Conservation (phyloP, 768 basidiomycete genomes). For the Harrya chromipes region DNA sequence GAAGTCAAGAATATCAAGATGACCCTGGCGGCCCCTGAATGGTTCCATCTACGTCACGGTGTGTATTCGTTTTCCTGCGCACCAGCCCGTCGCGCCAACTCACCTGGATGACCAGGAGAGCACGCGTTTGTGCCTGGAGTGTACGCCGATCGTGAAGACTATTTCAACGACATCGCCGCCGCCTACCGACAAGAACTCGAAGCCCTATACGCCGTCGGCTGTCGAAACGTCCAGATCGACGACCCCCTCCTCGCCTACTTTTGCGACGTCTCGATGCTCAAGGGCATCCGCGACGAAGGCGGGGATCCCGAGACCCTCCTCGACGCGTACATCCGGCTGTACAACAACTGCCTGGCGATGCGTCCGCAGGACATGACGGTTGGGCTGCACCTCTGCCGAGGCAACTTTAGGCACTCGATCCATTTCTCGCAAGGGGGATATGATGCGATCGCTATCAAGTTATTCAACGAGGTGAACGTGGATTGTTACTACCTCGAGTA, state of each 20-base stretch:
- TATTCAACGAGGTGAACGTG: slow-evolving; percentile 44
- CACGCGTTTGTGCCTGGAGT: slow-evolving; percentile 20
- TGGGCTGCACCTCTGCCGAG: slow-evolving; percentile 45
- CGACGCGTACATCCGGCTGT: slow-evolving; percentile 50
- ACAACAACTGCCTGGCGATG: slow-evolving; percentile 36
- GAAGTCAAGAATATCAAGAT: slow-evolving; percentile 69
- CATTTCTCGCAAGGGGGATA: slow-evolving; percentile 48
- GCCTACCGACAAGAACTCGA: slow-evolving; percentile 46
- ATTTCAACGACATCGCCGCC: slow-evolving; percentile 47
- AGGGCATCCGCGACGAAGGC: slow-evolving; percentile 57
- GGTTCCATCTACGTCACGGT: slow-evolving; percentile 70
- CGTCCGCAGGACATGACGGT: slow-evolving; percentile 39
- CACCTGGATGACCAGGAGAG: slow-evolving; percentile 11
- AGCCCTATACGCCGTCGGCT: slow-evolving; percentile 43
- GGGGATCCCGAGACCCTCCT: slow-evolving; percentile 63
- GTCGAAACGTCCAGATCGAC: slow-evolving; percentile 43
- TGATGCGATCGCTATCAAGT: slow-evolving; percentile 41
- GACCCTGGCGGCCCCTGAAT: slow-evolving; percentile 68
- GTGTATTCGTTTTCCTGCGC: slow-evolving; percentile 13
- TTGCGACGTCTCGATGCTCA: slow-evolving; percentile 54
- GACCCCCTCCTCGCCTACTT: slow-evolving; percentile 57
- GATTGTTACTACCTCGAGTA: slow-evolving; percentile 48
- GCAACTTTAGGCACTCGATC: slow-evolving; percentile 29
- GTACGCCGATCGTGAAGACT: slow-evolving; percentile 34
- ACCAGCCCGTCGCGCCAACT: not conserved